phyloP scores from a whole-genome alignment of 2,329 filamentous ascomycete species.

The Cladosporium oxysporum region DNA sequence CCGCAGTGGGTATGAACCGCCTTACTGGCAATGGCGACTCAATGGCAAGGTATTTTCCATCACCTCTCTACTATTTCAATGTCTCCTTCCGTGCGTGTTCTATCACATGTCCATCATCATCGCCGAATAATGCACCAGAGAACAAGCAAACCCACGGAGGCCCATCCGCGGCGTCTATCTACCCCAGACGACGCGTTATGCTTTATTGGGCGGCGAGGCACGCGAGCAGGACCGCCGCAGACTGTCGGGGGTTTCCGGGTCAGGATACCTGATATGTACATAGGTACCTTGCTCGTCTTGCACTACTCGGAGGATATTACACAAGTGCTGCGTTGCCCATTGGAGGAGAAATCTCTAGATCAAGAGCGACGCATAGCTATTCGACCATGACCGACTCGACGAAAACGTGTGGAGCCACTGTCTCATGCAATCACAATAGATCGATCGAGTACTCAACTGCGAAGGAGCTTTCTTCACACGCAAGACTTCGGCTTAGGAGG shows the following conservation, averaged over 20 bases:
- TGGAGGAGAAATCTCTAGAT: not conserved
- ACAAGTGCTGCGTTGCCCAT: not conserved
- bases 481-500: not conserved
- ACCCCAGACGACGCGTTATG: not conserved
- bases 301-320: not conserved
- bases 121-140: not conserved
- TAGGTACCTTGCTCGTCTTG: not conserved
- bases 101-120: not conserved
- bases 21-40: not conserved
- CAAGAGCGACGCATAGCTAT: not conserved
- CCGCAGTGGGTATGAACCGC: not conserved
- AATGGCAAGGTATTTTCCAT: not conserved
- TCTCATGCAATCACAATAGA: not conserved
- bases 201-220: conserved; percentile 12
- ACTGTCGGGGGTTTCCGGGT: not conserved
- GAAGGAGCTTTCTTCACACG: not conserved
- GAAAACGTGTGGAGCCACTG: not conserved
- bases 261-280: not conserved
- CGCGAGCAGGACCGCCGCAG: conserved; percentile 10
- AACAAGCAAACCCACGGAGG: not conserved
- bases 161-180: not conserved
- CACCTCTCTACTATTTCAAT: not conserved
- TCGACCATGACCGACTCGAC: not conserved
- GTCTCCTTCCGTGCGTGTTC: not conserved
- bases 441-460: not conserved